Evolutionary conservation across 2,329 filamentous ascomycete genomes (phyloP).

Genomic region (Pleomassaria siparia): DNA sequence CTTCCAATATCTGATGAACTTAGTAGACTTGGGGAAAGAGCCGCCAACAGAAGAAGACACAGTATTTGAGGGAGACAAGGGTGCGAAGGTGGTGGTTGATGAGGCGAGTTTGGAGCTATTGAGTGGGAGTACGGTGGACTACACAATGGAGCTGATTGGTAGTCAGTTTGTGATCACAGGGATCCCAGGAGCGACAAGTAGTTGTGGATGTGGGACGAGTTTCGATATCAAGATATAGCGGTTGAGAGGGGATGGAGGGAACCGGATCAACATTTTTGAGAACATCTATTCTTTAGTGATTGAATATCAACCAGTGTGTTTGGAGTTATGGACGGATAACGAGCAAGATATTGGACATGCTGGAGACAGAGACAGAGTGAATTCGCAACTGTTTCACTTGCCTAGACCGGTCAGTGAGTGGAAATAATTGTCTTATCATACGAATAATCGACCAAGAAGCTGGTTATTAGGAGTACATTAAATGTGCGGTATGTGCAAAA

Average conservation of each 20-base stretch:
- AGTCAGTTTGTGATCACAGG: slow-evolving; percentile 96
- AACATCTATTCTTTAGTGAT: too few species aligned
- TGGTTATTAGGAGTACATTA: too few species aligned
- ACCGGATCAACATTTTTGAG: too few species aligned
- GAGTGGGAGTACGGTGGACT: slow-evolving; percentile 93
- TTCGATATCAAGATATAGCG: slow-evolving; percentile 80
- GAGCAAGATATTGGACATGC: too few species aligned
- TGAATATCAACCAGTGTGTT: too few species aligned
- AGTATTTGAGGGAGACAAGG: slow-evolving; percentile 70
- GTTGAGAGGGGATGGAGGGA: not conserved
- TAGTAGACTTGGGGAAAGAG: slow-evolving; percentile 63
- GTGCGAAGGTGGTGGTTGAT: slow-evolving; percentile 86
- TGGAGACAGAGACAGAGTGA: too few species aligned
- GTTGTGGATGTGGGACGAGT: slow-evolving; percentile 95
- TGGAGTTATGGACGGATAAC: too few species aligned
- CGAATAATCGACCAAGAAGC: too few species aligned
- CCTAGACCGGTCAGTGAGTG: too few species aligned
- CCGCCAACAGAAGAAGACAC: slow-evolving; percentile 72
- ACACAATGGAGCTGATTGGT: slow-evolving; percentile 91
- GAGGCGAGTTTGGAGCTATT: slow-evolving; percentile 82
- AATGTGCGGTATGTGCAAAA: too few species aligned
- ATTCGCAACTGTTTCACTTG: too few species aligned
- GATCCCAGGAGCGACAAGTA: slow-evolving; percentile 88
- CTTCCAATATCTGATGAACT: slow-evolving; percentile 94
- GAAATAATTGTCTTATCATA: too few species aligned